Base-by-base conservation (phyloP, 768 basidiomycete genomes). In the Roridomyces roridus region DNA sequence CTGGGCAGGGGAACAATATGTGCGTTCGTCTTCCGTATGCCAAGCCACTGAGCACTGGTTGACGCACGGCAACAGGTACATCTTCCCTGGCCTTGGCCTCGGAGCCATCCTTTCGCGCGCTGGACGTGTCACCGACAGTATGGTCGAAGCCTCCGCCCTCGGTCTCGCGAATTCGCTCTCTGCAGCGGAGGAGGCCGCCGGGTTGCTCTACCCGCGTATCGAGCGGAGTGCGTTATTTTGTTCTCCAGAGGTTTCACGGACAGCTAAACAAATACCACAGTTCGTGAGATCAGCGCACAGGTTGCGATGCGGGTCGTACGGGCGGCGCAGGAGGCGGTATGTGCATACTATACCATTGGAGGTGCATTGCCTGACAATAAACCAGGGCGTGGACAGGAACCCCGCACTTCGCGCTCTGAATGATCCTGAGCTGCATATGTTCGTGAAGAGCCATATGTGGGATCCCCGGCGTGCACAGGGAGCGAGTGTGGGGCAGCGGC, bases 1-100 rank as follows among this genome's bases (percentile, higher is more conserved):
- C 95, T 2, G 92, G 92, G 23, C 96, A 97, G 74, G 94, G 94
- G 25, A 97, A 96, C 71, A 98, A 96, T 72, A 94, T 95, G 92
- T 91, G 89, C 70, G 89, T 90, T 66, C 88, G 88, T 79, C 18
- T 37, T 28, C 28, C 6, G 20, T 15, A 26, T 46, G 23, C 17
- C 21, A 15, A 12, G 35, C 15, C 23, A 39, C 49, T 50, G 6
- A 36, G 36, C 29, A n/a, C 21, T 12, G n/a, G 17, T 37, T 11
- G n/a, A n/a, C n/a, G n/a, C n/a, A n/a, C n/a, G n/a, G n/a, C 24
- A 43, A 36, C 46, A 65, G 55, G 67, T 71, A 70, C 58, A 66
- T 71, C 60, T 75, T 68, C 66, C 62, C 69, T 76, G 88, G 91
- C 37, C 77, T 93, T 58, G 94, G 92, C 17, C 77, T 94, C 31